phyloP scores from a whole-genome alignment of 106 monocot species.

The Phalaenopsis aphrodite region DNA sequence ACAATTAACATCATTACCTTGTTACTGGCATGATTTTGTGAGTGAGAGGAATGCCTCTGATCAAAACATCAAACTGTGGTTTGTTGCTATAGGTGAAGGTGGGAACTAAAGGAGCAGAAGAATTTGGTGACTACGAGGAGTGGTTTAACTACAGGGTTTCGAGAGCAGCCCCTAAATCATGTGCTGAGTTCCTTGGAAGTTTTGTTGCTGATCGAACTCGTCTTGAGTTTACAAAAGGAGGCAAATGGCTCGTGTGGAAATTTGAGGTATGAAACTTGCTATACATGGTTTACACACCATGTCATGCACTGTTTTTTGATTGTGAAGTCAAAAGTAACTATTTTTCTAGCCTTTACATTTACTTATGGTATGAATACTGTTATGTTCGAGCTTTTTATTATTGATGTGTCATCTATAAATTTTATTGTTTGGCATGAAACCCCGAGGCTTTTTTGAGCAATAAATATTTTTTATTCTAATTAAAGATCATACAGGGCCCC shows the following conservation, averaged over 20 bases:
- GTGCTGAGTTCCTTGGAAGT: slow-evolving; percentile 86
- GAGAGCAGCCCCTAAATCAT: slow-evolving; percentile 80
- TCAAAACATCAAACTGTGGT: neutral
- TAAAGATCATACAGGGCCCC: too few relatives aligned
- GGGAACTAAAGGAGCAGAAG: slow-evolving; percentile 68
- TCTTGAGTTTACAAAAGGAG: slow-evolving; percentile 78
- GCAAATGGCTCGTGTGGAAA: slow-evolving; percentile 98
- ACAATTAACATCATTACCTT: neutral
- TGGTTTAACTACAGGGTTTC: slow-evolving; percentile 96
- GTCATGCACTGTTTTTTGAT: too few relatives aligned
- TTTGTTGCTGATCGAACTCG: slow-evolving; percentile 72
- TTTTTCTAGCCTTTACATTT: too few relatives aligned
- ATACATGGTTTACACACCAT: too few relatives aligned
- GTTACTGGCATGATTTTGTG: neutral
- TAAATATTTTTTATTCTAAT: too few relatives aligned
- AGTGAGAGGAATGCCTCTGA: neutral
- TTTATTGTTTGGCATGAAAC: too few relatives aligned
- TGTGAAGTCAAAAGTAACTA: too few relatives aligned
- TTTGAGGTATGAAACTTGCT: slow-evolving; percentile 55
- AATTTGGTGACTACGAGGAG: slow-evolving; percentile 90
- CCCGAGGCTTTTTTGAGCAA: too few relatives aligned
- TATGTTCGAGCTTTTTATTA: too few relatives aligned
- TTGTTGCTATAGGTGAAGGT: slow-evolving; percentile 57
- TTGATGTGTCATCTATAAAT: too few relatives aligned
- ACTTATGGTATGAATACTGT: too few relatives aligned